Evolutionary conservation across 352 stramenopile species (phyloP).

Genomic region (Pythium brassicae): DNA sequence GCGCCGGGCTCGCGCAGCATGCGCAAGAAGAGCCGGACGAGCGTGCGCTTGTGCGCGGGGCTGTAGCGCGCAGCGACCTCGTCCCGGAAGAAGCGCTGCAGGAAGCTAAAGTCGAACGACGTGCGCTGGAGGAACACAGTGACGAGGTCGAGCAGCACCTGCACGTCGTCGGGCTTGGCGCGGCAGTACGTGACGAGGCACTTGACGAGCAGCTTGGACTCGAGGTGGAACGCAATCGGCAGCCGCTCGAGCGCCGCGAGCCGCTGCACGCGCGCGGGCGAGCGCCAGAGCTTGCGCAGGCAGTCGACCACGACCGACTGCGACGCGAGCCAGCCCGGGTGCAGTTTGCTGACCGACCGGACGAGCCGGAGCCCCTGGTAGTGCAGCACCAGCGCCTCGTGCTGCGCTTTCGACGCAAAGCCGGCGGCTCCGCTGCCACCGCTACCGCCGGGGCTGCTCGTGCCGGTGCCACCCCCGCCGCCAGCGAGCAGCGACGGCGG

Average conservation of each 20-base stretch:
- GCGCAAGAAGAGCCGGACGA: constrained; percentile 89
- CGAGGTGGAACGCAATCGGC: constrained; percentile 91
- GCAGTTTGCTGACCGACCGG: constrained; percentile 86
- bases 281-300: constrained; percentile 94
- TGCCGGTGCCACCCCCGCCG: constrained; percentile 12
- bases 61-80: constrained; percentile 74
- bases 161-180: constrained; percentile 90
- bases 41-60: constrained; percentile 64
- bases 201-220: constrained; percentile 94
- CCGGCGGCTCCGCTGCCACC: no score
- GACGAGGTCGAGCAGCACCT: constrained; percentile 96
- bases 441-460: constrained; percentile 18
- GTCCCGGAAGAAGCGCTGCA: constrained; percentile 87
- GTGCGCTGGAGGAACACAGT: constrained; percentile 92
- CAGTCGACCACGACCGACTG: constrained; percentile 89
- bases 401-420: constrained; percentile 74
- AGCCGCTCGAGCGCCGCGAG: constrained; percentile 68
- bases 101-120: constrained; percentile 93
- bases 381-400: constrained; percentile 92
- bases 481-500: constrained; percentile 27
- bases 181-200: constrained; percentile 94
- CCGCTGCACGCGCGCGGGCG: constrained; percentile 68
- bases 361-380: constrained; percentile 93
- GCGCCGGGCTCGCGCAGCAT: constrained; percentile 71
- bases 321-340: constrained; percentile 86